phyloP scores from a whole-genome alignment of 768 basidiomycete genomes.

The Suillus fuscotomentosus region DNA sequence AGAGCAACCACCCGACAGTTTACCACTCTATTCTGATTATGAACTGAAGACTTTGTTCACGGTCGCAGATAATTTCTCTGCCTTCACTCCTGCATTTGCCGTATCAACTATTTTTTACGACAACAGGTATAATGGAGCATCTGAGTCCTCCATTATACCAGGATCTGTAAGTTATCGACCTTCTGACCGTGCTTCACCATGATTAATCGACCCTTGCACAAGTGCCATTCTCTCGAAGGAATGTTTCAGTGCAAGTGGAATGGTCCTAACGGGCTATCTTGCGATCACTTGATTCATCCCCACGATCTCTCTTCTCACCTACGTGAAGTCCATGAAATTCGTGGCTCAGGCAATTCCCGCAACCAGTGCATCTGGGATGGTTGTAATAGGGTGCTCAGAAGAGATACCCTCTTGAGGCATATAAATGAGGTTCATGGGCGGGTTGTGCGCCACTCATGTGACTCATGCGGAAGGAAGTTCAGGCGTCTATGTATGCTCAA shows the following conservation, averaged over 20 bases:
- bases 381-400: not conserved
- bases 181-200: not conserved
- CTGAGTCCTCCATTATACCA: not conserved
- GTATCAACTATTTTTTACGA: no score
- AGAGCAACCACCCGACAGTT: not conserved
- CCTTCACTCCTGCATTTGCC: not conserved
- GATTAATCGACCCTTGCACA: not conserved
- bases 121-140: not conserved
- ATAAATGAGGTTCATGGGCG: conserved; percentile 25
- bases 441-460: conserved; percentile 23
- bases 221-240: not conserved
- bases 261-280: not conserved
- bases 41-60: not conserved
- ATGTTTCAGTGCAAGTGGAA: not conserved
- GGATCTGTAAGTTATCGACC: not conserved
- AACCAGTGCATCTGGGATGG: not conserved
- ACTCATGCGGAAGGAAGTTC: conserved; percentile 12
- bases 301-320: not conserved
- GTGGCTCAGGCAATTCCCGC: not conserved
- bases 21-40: not conserved
- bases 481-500: conserved; percentile 22
- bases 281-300: not conserved
- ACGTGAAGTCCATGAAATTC: not conserved
- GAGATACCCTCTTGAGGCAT: conserved; percentile 9
- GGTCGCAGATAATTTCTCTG: not conserved